Base-by-base conservation (phyloP, 2,329 filamentous ascomycete species). In the Exophiala mesophila region DNA sequence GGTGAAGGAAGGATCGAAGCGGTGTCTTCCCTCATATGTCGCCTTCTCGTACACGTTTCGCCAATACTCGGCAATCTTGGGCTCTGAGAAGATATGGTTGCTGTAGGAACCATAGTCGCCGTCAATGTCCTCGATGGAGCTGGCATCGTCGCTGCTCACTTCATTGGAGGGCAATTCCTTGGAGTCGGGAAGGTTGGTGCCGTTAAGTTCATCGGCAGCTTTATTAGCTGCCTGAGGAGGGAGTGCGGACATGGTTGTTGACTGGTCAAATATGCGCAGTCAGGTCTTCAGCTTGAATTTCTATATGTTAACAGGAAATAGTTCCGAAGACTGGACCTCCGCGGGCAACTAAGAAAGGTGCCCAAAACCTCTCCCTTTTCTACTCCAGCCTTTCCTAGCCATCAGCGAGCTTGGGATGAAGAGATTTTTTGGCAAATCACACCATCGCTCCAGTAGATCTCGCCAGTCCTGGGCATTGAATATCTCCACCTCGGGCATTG, bases 11-110 rank as follows among this genome's bases (percentile, higher is more conserved):
- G 52, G 68, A 42, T 74, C 70, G 61, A 68, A 73, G 8, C 67
- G 64, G 55, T 72, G 69, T 26, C 64, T 58, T 9, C 70, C 68
- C 55, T 74, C 71, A 54, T 77, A 67, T 59, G 63, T 48, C 1
- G 74, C 73, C 5, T 71, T 69, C 48, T 79, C 74, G 46, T 79
- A 80, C 3, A 77, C 56, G 3, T 61, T 61, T 2, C 66, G 63
- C 69, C 74, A 80, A 52, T 74, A 68, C n/a, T 72, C 68, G 1
- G 74, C 73, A 2, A 74, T 62, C 3, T 65, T 63, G 2, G 72
- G 68, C 36, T 78, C 72, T 0, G 68, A 62, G 52, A 80, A 80
- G 24, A 57, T 56, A 34, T 61, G 45, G 17, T 36, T 37, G 6
- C 41, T 12, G 12, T 30, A 36, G 16, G 39, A 36, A 23, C 39